These are phyloP conservation scores for Drechslerella coelobrocha DNA, from an alignment of 2,329 filamentous ascomycete genomes.

Conservation along the genomic window DNA sequence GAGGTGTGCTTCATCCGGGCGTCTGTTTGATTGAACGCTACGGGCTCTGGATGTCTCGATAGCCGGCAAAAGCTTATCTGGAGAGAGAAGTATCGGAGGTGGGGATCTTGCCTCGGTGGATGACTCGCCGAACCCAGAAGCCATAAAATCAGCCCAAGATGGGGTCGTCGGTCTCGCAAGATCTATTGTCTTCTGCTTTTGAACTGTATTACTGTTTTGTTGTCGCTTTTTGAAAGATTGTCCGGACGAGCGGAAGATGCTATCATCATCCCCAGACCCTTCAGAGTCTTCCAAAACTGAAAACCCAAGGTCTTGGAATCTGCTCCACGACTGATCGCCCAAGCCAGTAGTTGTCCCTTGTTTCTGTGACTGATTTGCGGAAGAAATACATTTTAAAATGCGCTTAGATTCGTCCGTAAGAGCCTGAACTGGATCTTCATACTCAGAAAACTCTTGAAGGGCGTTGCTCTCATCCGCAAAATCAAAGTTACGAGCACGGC, in stretches of 20 bases:
- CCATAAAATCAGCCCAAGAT: conserved; percentile 97
- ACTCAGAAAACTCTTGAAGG: conserved; percentile 84
- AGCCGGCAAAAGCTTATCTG: conserved; percentile 87
- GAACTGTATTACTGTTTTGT: conserved; percentile 13
- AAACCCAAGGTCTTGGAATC: conserved; percentile 95
- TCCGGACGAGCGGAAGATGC: conserved; percentile 59
- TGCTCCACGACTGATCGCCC: conserved; percentile 84
- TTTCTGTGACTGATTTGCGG: conserved; percentile 82
- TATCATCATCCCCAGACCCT: conserved; percentile 62
- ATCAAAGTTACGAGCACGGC: conserved; percentile 91
- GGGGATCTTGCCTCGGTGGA: conserved; percentile 67
- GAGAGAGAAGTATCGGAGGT: conserved; percentile 78
- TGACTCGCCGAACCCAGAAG: conserved; percentile 85
- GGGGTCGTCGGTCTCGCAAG: conserved; percentile 87
- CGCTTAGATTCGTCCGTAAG: conserved; percentile 92
- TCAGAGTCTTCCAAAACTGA: conserved; percentile 71
- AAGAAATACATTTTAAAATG: conserved; percentile 86
- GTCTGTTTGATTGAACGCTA: conserved; percentile 83
- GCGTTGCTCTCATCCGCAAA: conserved; percentile 87
- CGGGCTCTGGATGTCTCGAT: conserved; percentile 76
- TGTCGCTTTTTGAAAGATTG: conserved; percentile 67
- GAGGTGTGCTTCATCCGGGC: conserved; percentile 72
- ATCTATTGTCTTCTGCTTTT: conserved; percentile 60
- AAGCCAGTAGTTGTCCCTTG: conserved; percentile 74
- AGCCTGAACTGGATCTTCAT: conserved; percentile 84